Conservation (phyloP, 225 moss, liverwort and hornwort species). For the Pseudoscleropodium purum region DNA sequence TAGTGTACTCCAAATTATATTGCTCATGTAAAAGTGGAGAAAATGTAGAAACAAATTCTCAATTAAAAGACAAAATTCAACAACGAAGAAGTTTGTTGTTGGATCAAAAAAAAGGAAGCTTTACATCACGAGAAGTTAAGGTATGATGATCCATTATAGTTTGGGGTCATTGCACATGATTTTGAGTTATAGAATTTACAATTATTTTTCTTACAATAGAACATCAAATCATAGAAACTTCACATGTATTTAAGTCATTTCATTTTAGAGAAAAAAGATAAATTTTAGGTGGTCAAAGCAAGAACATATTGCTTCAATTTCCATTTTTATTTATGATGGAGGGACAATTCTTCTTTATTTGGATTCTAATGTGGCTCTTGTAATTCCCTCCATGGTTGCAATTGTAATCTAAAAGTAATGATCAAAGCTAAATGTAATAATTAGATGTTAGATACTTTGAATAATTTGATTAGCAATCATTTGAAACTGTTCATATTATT, state of each 20-base stretch:
- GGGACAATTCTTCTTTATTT: too few species aligned
- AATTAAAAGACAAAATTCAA: background rate
- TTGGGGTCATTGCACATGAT: background rate
- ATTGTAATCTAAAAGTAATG: too few species aligned
- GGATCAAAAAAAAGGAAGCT: background rate
- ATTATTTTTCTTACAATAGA: background rate
- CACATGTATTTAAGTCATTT: background rate
- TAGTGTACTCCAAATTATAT: background rate
- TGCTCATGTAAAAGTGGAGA: background rate
- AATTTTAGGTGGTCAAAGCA: too few species aligned
- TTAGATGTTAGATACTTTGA: too few species aligned
- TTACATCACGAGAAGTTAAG: background rate
- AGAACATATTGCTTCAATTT: too few species aligned
- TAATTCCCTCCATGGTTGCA: too few species aligned
- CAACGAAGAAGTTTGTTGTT: background rate
- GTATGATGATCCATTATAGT: background rate
- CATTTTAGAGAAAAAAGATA: too few species aligned
- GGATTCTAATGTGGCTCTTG: too few species aligned
- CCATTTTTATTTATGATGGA: too few species aligned
- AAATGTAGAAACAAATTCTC: background rate
- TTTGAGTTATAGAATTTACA: background rate
- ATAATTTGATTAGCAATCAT: too few species aligned
- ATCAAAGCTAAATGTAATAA: too few species aligned
- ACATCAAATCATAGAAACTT: background rate
- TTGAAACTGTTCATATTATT: too few species aligned